Base-by-base conservation (phyloP, 495 filamentous ascomycete genomes). In the Trichocladium uniseriatum region DNA sequence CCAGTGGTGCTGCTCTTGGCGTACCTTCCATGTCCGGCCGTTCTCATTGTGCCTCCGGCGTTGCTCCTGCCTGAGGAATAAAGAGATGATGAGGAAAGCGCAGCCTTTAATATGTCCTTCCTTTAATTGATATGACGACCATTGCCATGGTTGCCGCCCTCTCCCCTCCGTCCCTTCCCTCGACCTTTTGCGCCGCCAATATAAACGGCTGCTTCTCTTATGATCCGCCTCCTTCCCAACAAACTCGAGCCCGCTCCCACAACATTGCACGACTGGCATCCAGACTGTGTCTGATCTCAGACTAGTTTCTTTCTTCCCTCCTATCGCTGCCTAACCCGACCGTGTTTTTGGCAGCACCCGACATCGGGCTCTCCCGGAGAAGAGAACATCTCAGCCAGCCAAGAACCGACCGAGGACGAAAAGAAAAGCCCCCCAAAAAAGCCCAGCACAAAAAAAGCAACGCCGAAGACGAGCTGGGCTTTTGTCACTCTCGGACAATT, bases 1-100 rank as follows among this genome's bases (percentile, higher is more conserved):
- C 3, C 3, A 32, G 7, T 32, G 31, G 5, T 6, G 15, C 38
- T 48, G 38, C 13, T 29, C 37, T 38, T 29, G 38, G 38, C 38
- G 31, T 42, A 56, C 61, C 59, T 66, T 66, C 61, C 61, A 49
- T 55, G 59, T 66, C 63, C 59, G 61, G 61, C 47, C 57, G 43
- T 55, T 54, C 40, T 56, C 57, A 60, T 64, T 66, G 59, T 62
- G 43, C 55, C 56, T 55, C 57, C 56, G 40, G 43, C 36, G 53
- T 49, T 41, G 43, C 50, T 39, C 44, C 51, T 55, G 43, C 48
- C 56, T 29, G 45, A 20, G 40, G 59, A 62, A 64, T 64, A 64
- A 66, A 66, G 63, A 64, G 56, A 50, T 18, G 38, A 41, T 29
- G 29, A 42, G 49, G 45, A 40, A 43, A 48, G 15, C 31, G 47